Percentiles rank a stretch among this genome's conserved stretches.
These are phyloP conservation scores for Circinella umbellata DNA, from an alignment of 371 early-diverging fungal species.

Conservation along the genomic window DNA sequence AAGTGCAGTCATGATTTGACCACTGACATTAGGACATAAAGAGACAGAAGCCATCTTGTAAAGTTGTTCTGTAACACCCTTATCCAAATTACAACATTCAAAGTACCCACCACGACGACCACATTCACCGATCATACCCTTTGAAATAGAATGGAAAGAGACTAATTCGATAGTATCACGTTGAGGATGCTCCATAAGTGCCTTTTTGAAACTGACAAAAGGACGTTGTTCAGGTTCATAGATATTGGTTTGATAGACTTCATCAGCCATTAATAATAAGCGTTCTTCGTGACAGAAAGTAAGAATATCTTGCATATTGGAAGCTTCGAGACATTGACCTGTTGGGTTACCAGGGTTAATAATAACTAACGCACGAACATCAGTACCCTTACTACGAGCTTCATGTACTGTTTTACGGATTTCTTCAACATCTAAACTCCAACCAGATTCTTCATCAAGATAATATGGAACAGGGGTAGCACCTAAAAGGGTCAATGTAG, in stretches of 20 bases:
- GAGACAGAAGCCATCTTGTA: slow-evolving; percentile 94
- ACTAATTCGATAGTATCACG: slow-evolving; percentile 80
- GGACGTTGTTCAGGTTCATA: slow-evolving; percentile 82
- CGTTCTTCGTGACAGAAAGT: slow-evolving; percentile 84
- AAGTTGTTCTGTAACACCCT: slow-evolving; percentile 75
- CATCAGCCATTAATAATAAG: slow-evolving; percentile 92
- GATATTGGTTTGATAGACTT: slow-evolving; percentile 97
- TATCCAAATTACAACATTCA: slow-evolving; percentile 88
- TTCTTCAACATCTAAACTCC: slow-evolving; percentile 78
- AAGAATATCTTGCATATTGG: slow-evolving; percentile 88
- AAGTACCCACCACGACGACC: slow-evolving; percentile 98
- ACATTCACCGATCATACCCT: slow-evolving; percentile 98
- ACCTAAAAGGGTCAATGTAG: slow-evolving; percentile 83
- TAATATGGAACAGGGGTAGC: slow-evolving; percentile 92
- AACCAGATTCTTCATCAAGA: slow-evolving; percentile 83
- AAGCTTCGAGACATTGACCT: slow-evolving; percentile 84
- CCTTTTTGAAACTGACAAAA: slow-evolving; percentile 96
- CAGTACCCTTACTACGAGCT: slow-evolving; percentile 75
- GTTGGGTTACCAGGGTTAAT: slow-evolving; percentile 99
- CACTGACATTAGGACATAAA: slow-evolving; percentile 90
- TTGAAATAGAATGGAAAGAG: slow-evolving; percentile 96
- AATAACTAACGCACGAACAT: slow-evolving; percentile 93
- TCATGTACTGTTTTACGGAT: slow-evolving; percentile 65
- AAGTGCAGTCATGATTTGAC: slow-evolving; percentile 87
- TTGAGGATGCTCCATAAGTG: slow-evolving; percentile 61